Evolutionary conservation across 208 protist species (phyloP), one percentile per base, ranked within the genome.

Genomic region (Perkinsela sp.): DNA sequence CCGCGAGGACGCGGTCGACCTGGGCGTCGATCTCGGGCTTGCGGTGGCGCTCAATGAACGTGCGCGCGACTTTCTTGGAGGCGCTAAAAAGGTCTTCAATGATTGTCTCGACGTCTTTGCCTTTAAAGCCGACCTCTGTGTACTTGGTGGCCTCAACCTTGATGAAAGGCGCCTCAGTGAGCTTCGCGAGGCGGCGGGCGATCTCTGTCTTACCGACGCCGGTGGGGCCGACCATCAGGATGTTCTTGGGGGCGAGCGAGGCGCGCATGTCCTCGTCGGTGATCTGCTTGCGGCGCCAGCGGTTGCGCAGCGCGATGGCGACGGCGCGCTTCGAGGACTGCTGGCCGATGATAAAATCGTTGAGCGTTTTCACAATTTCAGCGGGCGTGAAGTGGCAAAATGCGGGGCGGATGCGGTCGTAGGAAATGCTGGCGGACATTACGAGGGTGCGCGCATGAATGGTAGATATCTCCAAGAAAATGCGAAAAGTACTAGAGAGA

Each of bases 61-160:
- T 78, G 73, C 82, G 84, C 30, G 83, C 88, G 74, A 89, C 90
- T 70, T 70, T 74, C 71, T 96, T 93, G 1, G 88, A 85, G 48
- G 89, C 89, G 15, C 82, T 81, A 71, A 94, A 92, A 1, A 97
- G 78, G 69, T 97, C 93, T 70, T 91, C 80, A 71, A 96, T 94
- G 68, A 96, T 96, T 40, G 79, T 87, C 72, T 97, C 93, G 22
- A 97, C 93, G 72, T 97, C 93, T 71, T 94, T 91, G 30, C 90
- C 90, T 67, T 95, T 92, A 76, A 95, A 95, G 30, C 88, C 88
- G 0, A 93, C 88, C 71, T 96, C 93, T 0, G 95, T 98, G 78
- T 94, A 98, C 80, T 97, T 97, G 31, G 95, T 98, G 13, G 94
- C 93, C 78, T 98, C 94, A 1, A 97, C 93, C 76, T 97, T 97